Conservation (phyloP, 768 basidiomycete genomes). For the Pisolithus orientalis region DNA sequence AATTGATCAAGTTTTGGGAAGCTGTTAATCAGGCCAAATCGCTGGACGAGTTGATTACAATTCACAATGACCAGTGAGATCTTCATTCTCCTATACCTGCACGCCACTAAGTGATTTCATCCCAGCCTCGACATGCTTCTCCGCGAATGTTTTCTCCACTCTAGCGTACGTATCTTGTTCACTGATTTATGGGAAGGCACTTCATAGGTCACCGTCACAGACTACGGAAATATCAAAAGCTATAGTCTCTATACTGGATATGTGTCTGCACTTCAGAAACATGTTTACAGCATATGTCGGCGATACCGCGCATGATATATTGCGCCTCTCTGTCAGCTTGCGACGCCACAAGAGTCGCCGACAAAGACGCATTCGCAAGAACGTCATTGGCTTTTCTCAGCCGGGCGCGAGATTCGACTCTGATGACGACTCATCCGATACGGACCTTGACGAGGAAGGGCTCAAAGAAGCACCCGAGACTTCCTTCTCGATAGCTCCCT, state of each 20-base stretch:
- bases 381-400: slow-evolving; percentile 58
- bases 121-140: slow-evolving; percentile 55
- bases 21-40: slow-evolving; percentile 48
- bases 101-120: neutral
- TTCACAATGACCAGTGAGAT: slow-evolving; percentile 67
- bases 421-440: slow-evolving; percentile 30
- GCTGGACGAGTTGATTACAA: slow-evolving; percentile 67
- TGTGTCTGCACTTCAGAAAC: slow-evolving; percentile 64
- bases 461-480: slow-evolving; percentile 15
- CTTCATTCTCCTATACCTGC: neutral
- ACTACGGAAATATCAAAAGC: slow-evolving; percentile 58
- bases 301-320: slow-evolving; percentile 53
- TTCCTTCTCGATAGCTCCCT: slow-evolving; percentile 37
- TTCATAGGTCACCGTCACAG: slow-evolving; percentile 29
- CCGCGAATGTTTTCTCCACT: slow-evolving; percentile 56
- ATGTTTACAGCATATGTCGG: slow-evolving; percentile 56
- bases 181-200: neutral
- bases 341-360: slow-evolving; percentile 60
- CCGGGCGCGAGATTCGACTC: slow-evolving; percentile 17
- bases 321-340: slow-evolving; percentile 43
- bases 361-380: slow-evolving; percentile 44
- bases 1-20: slow-evolving; percentile 55
- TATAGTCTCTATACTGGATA: slow-evolving; percentile 65
- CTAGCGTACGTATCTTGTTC: slow-evolving; percentile 38
- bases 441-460: slow-evolving; percentile 34